Evolutionary conservation across 2,329 filamentous ascomycete species (phyloP).

Genomic region (Teratosphaeria epicoccoides): DNA sequence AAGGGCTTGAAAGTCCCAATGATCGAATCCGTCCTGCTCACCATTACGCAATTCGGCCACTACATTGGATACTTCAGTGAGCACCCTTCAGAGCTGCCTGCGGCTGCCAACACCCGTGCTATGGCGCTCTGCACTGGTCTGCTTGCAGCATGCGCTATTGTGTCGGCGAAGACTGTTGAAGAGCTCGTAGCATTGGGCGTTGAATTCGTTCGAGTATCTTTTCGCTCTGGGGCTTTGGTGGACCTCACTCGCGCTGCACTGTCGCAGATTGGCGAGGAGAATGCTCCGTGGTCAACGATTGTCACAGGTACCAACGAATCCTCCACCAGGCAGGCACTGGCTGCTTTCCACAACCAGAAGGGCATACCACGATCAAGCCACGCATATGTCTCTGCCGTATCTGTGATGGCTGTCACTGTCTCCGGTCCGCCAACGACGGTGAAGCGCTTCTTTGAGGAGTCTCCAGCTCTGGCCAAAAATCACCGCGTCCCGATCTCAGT

Average conservation of each 20-base stretch:
- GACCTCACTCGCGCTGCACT: conserved; percentile 34
- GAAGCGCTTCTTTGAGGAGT: conserved; percentile 41
- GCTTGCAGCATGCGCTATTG: conserved; percentile 58
- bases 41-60: conserved; percentile 55
- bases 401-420: conserved; percentile 48
- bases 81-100: conserved; percentile 44
- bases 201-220: conserved; percentile 55
- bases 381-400: conserved; percentile 50
- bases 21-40: conserved; percentile 54
- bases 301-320: conserved; percentile 47
- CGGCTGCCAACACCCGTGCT: conserved; percentile 40
- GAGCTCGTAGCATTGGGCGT: conserved; percentile 52
- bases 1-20: conserved; percentile 49
- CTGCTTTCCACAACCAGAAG: conserved; percentile 48
- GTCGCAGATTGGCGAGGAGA: conserved; percentile 44
- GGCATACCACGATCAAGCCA: conserved; percentile 40
- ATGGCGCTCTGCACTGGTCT: conserved; percentile 60
- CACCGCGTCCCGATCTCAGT: conserved; percentile 45
- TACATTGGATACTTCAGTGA: conserved; percentile 53
- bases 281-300: conserved; percentile 57
- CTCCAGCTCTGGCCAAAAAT: conserved; percentile 37
- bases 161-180: conserved; percentile 51
- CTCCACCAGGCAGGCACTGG: conserved; percentile 41
- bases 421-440: conserved; percentile 47
- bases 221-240: conserved; percentile 47